phyloP scores from a whole-genome alignment of 257 asterid genomes.

The Solanum ossicruentum region DNA sequence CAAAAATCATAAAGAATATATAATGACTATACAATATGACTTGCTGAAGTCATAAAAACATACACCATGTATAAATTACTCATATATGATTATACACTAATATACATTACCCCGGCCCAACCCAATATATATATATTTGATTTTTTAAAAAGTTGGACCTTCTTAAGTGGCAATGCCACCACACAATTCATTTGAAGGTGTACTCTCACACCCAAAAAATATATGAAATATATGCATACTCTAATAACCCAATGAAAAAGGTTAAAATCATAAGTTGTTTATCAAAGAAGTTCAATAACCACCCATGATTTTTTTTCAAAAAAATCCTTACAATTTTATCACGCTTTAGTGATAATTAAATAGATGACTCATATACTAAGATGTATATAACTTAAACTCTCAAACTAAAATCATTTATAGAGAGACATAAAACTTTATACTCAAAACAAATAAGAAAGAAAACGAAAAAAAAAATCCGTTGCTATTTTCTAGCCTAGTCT shows the following conservation, averaged over 20 bases:
- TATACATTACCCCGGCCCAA: no score
- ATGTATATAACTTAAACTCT: neutral
- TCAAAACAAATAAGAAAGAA: neutral
- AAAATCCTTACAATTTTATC: no score
- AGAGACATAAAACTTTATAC: neutral
- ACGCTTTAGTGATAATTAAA: no score
- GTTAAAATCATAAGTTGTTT: no score
- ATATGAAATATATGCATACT: neutral
- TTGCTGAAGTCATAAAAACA: no score
- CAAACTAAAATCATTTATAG: neutral
- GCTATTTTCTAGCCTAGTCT: neutral
- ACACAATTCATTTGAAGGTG: neutral
- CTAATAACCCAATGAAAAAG: neutral
- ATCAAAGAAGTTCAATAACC: no score
- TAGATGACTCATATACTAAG: neutral
- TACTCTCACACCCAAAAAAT: neutral
- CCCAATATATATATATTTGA: no score
- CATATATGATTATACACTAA: no score
- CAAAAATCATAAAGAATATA: no score
- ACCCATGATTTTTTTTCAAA: no score
- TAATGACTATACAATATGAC: no score
- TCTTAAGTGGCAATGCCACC: neutral
- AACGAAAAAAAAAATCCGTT: neutral
- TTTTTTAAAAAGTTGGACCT: neutral
- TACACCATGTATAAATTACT: no score